Percentiles rank a stretch among this genome's conserved stretches.
phyloP scores from a whole-genome alignment of 805 yeast species.

The Ascoidea rubescens region DNA sequence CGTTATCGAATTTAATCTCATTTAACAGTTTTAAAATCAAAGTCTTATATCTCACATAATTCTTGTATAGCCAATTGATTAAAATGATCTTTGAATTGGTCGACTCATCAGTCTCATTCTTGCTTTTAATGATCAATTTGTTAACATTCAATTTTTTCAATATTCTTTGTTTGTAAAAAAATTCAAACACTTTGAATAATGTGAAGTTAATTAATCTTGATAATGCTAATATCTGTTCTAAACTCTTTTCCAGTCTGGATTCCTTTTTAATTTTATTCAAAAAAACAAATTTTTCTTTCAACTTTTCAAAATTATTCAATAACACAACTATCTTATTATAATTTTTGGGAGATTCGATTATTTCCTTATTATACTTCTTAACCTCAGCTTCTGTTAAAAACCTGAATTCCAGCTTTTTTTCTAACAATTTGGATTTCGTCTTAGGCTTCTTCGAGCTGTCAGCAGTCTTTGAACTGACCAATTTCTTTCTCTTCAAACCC shows the following conservation, averaged over 20 bases:
- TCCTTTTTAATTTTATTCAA: conserved; percentile 9
- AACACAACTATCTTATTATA: conserved; percentile 42
- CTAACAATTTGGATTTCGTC: background rate
- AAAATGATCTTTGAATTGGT: conserved; percentile 34
- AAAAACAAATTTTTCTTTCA: conserved; percentile 13
- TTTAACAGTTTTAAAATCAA: conserved; percentile 28
- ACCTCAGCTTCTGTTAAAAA: conserved; percentile 10
- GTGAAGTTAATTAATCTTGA: conserved; percentile 25
- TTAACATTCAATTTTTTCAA: conserved; percentile 21
- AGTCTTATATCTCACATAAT: conserved; percentile 40
- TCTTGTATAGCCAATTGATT: conserved; percentile 49
- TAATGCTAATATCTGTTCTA: conserved; percentile 9
- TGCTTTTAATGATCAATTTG: too few relatives aligned
- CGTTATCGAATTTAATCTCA: conserved; percentile 24
- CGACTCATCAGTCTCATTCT: conserved; percentile 9
- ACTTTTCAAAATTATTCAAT: conserved; percentile 22
- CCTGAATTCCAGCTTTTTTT: background rate
- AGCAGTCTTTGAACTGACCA: background rate
- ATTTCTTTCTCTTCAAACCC: background rate
- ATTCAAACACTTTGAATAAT: conserved; percentile 34
- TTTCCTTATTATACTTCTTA: conserved; percentile 15
- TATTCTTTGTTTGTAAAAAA: conserved; percentile 27
- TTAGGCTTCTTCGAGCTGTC: background rate
- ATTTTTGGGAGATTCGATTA: conserved; percentile 29
- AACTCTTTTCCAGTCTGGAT: conserved; percentile 16